Percentiles rank a stretch among this genome's conserved stretches.
phyloP scores from a whole-genome alignment of 2,329 filamentous ascomycete species.

The Fusarium duplospermum region DNA sequence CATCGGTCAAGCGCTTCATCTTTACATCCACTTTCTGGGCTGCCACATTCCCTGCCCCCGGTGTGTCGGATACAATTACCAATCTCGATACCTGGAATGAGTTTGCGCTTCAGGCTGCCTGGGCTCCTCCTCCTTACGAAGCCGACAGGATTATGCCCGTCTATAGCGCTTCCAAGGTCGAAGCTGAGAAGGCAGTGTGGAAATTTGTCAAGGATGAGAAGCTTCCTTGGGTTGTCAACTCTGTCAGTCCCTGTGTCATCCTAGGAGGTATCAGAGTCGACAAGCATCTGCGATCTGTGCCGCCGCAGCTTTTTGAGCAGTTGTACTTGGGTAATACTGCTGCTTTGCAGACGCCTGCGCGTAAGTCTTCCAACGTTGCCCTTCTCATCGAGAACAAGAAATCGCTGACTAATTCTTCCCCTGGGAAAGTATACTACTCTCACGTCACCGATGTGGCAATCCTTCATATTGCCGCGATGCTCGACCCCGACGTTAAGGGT shows the following conservation, averaged over 20 bases:
- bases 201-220: conserved; percentile 33
- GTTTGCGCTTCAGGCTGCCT: conserved; percentile 9
- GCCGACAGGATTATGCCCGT: conserved; percentile 15
- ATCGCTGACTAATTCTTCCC: neutral
- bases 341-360: conserved; percentile 7
- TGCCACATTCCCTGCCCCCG: conserved; percentile 17
- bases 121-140: conserved; percentile 33
- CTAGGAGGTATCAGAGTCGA: conserved; percentile 20
- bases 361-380: conserved; percentile 2
- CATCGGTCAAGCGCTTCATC: conserved; percentile 33
- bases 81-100: conserved; percentile 37
- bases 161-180: conserved; percentile 20
- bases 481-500: conserved; percentile 26
- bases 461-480: conserved; percentile 26
- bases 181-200: conserved; percentile 38
- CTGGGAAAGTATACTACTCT: conserved; percentile 29
- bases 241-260: conserved; percentile 27
- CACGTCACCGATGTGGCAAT: conserved; percentile 36
- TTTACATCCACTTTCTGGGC: conserved; percentile 33
- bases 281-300: conserved; percentile 29
- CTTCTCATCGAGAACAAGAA: neutral
- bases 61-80: neutral
- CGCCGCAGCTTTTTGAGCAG: conserved; percentile 33
- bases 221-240: conserved; percentile 31
- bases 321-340: conserved; percentile 29